Evolutionary conservation across 257 asterid species (phyloP), one percentile per base, ranked within the genome.

Genomic region (Solanum sitiens): DNA sequence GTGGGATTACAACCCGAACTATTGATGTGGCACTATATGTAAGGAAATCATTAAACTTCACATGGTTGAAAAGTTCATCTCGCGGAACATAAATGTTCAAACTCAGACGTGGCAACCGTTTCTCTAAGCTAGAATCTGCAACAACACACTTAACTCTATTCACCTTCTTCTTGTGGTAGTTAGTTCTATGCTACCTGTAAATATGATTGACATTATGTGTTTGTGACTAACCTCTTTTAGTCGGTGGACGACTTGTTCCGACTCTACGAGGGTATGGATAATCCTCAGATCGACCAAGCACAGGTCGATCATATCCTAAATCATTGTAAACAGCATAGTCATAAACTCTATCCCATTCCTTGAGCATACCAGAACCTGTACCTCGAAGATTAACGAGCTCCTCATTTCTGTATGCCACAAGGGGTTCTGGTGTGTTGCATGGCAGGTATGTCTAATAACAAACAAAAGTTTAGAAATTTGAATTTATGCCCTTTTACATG

Each of bases 261-360:
- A 89, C 98, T 89, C 99, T 86, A 6, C 99, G 98, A 33, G 99
- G 98, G 86, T 96, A 96, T 2, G 98, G 99, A 47, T 93, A 87
- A 3, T 94, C 92, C 72, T 67, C 18, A 2, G 93, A 83, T 11
- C 99, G 98, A 50, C 99, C 99, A 3, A 96, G 97, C 40, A 91
- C 92, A 0, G 97, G 96, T 8, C 99, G 98, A 23, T 82, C 93
- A 42, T 90, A 88, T 50, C 97, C 99, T 80, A 96, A 86, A 86
- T 96, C 99, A 63, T 95, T 96, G 90, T 96, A 96, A 88, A 88
- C 93, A 33, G 96, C 98, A 59, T 96, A 96, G 67, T 95, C 99
- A 70, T 96, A 96, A 14, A 96, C 98, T 83, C 99, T 91, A 37
- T 96, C 98, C 99, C 99, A 96, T 89, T 95, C 98, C 89, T 94